Percentiles rank a stretch among this genome's conserved stretches.
These are phyloP conservation scores for Penicillium brevicompactum DNA, from an alignment of 2,329 filamentous ascomycete species.

Conservation along the genomic window DNA sequence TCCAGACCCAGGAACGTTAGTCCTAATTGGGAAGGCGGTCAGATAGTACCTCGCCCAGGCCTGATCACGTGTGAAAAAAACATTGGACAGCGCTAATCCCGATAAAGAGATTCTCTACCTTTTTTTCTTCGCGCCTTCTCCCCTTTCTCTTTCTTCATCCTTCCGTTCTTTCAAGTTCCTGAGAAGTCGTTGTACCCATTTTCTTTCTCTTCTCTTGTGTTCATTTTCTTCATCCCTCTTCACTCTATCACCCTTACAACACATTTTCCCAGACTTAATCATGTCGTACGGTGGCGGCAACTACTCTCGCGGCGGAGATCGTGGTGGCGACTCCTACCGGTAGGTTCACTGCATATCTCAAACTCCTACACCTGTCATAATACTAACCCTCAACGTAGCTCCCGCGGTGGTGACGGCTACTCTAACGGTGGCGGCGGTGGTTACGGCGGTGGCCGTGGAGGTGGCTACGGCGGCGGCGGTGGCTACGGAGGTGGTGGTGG, in stretches of 20 bases:
- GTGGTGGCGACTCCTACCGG: slow-evolving; percentile 55
- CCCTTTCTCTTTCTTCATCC: slow-evolving; percentile 27
- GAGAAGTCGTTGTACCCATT: slow-evolving; percentile 26
- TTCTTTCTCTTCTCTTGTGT: slow-evolving; percentile 17
- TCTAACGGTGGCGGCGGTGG: slow-evolving; percentile 52
- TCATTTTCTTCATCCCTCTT: slow-evolving; percentile 5
- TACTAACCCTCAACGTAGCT: slow-evolving; percentile 28
- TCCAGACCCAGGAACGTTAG: background rate
- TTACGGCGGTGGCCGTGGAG: slow-evolving; percentile 39
- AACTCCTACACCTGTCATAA: background rate
- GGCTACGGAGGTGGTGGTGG: slow-evolving; percentile 33
- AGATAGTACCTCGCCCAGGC: background rate
- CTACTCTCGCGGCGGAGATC: slow-evolving; percentile 49
- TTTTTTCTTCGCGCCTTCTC: slow-evolving; percentile 28
- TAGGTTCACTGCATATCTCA: slow-evolving; percentile 28
- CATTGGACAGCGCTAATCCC: slow-evolving; percentile 26
- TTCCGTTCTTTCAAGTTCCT: slow-evolving; percentile 15
- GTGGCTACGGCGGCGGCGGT: slow-evolving; percentile 35
- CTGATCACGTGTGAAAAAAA: slow-evolving; percentile 8
- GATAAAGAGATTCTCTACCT: slow-evolving; percentile 27
- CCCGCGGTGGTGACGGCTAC: slow-evolving; percentile 52
- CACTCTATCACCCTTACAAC: slow-evolving; percentile 11
- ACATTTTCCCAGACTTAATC: slow-evolving; percentile 34
- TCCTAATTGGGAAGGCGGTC: slow-evolving; percentile 3
- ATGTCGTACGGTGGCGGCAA: slow-evolving; percentile 72